These are phyloP conservation scores for Nicotiana tabacum DNA, from an alignment of 257 asterid genomes.

Conservation along the genomic window DNA sequence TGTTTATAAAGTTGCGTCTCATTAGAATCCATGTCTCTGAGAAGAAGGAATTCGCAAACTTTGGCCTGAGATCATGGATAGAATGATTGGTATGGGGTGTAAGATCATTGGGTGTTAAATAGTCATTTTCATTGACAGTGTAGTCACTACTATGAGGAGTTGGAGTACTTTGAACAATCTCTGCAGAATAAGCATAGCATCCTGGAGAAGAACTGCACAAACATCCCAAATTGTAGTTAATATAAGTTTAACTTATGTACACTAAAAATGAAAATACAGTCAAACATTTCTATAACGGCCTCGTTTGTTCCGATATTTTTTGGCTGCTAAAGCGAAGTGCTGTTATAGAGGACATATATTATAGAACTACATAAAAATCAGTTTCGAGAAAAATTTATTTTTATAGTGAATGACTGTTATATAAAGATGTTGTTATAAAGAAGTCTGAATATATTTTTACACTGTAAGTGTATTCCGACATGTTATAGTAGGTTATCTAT, in stretches of 20 bases:
- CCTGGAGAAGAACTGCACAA: conserved; percentile 45
- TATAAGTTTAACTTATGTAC: not conserved
- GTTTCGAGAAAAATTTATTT: no score
- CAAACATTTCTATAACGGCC: no score
- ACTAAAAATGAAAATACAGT: no score
- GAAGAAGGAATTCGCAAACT: conserved; percentile 63
- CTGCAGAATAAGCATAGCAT: conserved; percentile 52
- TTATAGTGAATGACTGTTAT: no score
- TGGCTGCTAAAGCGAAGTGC: no score
- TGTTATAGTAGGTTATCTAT: not conserved
- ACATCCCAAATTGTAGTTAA: not conserved
- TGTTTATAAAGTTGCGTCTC: conserved; percentile 72
- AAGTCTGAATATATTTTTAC: not conserved
- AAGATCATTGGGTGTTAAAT: conserved; percentile 37
- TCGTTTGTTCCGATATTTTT: no score
- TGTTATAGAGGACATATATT: no score
- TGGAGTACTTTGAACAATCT: conserved; percentile 51
- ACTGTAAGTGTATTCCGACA: not conserved
- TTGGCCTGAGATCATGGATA: conserved; percentile 43
- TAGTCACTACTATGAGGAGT: conserved; percentile 75
- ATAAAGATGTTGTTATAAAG: not conserved
- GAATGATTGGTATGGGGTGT: conserved; percentile 14
- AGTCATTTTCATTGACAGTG: conserved; percentile 74
- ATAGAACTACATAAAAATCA: no score
- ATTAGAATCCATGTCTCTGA: conserved; percentile 67